Evolutionary conservation across 140 eudicot genomes (phyloP), one percentile per base, ranked within the genome.

Genomic region (Stevia rebaudiana): DNA sequence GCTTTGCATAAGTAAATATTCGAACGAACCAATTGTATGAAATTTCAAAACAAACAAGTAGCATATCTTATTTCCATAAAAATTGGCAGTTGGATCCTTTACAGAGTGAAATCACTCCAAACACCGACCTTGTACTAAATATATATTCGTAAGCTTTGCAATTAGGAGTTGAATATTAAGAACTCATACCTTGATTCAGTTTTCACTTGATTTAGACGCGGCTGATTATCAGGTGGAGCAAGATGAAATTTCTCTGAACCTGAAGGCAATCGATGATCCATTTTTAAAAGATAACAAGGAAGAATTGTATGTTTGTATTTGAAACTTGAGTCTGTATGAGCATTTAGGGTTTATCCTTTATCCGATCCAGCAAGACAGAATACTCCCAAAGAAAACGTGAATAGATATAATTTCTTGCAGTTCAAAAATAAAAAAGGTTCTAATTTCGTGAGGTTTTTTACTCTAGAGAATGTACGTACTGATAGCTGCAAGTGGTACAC

Each of bases 291-390:
- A 30, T 31, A 56, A 43, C 37, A 69, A 17, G 15, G 46, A 41
- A 52, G 50, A 56, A 37, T 52, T 39, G 30, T 54, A 52, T 23
- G 40, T 13, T 57, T 43, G 24, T 52, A 24, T 51, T 36, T 19
- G 37, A 3, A 42, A 19, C 12, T 22, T 13, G 37, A 43, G 58
- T 18, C 2, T 30, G 28, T n/a, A 36, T 56, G 74, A 58, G 40
- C 41, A 54, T 12, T 18, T 71, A 62, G 70, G 76, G 76, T 71
- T 71, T 62, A 71, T 71, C 63, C 69, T 70, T 61, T 71, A 61
- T 61, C 70, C 11, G 70, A 52, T 62, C 24, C 70, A 71, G 70
- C 70, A 50, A 71, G 37, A 15, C 56, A 15, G 72, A 67, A 51
- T 50, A 24, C 44, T 54, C 52, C 40, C 42, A 8, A 25, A 61